phyloP scores from a whole-genome alignment of 176 grass and related monocot species.

The Avena sativa region DNA sequence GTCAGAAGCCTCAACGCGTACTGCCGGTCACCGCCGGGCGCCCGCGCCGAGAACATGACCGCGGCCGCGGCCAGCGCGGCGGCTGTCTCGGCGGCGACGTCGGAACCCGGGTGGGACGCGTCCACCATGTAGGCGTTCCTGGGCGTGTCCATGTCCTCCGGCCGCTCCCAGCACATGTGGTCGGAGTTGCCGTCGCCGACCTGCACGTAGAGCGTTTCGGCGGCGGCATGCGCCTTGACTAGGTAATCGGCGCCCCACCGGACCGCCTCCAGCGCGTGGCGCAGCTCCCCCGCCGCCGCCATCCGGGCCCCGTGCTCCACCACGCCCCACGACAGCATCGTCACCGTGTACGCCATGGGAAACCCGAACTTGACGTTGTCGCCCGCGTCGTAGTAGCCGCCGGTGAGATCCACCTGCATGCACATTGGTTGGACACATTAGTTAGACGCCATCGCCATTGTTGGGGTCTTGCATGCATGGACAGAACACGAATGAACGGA shows the following conservation, averaged over 20 bases:
- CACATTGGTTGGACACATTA: not conserved
- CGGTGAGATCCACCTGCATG: constrained; percentile 62
- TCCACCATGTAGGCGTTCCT: constrained; percentile 50
- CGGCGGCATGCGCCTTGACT: constrained; percentile 48
- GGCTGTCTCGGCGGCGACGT: too few relatives aligned
- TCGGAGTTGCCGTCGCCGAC: constrained; percentile 84
- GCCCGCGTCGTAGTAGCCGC: constrained; percentile 80
- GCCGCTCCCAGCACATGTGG: constrained; percentile 81
- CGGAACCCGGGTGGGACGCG: constrained; percentile 54
- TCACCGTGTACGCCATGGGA: constrained; percentile 68
- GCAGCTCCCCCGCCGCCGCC: constrained; percentile 47
- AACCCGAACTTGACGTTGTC: constrained; percentile 84
- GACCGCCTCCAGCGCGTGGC: constrained; percentile 58
- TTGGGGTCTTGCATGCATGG: not conserved
- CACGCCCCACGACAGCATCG: constrained; percentile 64
- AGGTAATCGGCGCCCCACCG: constrained; percentile 87
- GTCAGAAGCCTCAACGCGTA: constrained; percentile 50
- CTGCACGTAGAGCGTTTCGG: constrained; percentile 66
- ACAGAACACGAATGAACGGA: not conserved
- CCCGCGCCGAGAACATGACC: constrained; percentile 36
- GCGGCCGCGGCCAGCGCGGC: too few relatives aligned
- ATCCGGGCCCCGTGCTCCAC: constrained; percentile 45
- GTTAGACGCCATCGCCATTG: not conserved
- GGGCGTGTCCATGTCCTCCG: constrained; percentile 90
- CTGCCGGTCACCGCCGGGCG: not conserved